These are phyloP conservation scores for Trypethelium eluteriae DNA, from an alignment of 495 filamentous ascomycete species.

Conservation along the genomic window DNA sequence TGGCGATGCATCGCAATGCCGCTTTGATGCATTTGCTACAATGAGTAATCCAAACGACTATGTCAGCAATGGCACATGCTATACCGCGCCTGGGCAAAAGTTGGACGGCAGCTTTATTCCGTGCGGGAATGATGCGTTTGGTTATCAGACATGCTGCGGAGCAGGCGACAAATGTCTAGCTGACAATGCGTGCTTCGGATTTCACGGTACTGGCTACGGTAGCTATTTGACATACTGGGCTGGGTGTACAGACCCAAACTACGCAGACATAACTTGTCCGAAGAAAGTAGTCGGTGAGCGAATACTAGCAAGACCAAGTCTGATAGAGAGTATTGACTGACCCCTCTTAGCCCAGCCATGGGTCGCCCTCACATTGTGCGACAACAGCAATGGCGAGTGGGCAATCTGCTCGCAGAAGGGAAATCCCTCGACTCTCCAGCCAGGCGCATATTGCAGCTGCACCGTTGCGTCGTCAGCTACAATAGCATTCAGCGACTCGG, in stretches of 20 bases:
- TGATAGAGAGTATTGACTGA: slow-evolving; percentile 8
- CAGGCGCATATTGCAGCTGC: slow-evolving; percentile 9
- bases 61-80: slow-evolving; percentile 12
- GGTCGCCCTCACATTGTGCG: slow-evolving; percentile 7
- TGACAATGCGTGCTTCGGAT: slow-evolving; percentile 8
- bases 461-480: slow-evolving; percentile 9
- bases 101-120: slow-evolving; percentile 11
- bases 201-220: slow-evolving; percentile 6
- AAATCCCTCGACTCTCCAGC: slow-evolving; percentile 11
- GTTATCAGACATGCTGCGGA: slow-evolving; percentile 8
- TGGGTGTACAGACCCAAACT: slow-evolving; percentile 11
- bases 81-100: slow-evolving; percentile 9
- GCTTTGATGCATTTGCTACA: slow-evolving; percentile 5
- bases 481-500: slow-evolving; percentile 7
- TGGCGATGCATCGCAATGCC: not conserved
- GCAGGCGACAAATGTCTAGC: slow-evolving; percentile 8
- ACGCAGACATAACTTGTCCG: slow-evolving; percentile 8
- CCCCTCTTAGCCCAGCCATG: slow-evolving; percentile 9
- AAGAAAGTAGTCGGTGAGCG: slow-evolving; percentile 10
- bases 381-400: slow-evolving; percentile 12
- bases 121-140: slow-evolving; percentile 9
- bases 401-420: slow-evolving; percentile 9
- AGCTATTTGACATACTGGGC: slow-evolving; percentile 11
- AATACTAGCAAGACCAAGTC: not conserved
- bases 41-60: slow-evolving; percentile 7